Evolutionary conservation across 768 basidiomycete species (phyloP), one percentile per base, ranked within the genome.

Genomic region (Agaricus subrufescens): DNA sequence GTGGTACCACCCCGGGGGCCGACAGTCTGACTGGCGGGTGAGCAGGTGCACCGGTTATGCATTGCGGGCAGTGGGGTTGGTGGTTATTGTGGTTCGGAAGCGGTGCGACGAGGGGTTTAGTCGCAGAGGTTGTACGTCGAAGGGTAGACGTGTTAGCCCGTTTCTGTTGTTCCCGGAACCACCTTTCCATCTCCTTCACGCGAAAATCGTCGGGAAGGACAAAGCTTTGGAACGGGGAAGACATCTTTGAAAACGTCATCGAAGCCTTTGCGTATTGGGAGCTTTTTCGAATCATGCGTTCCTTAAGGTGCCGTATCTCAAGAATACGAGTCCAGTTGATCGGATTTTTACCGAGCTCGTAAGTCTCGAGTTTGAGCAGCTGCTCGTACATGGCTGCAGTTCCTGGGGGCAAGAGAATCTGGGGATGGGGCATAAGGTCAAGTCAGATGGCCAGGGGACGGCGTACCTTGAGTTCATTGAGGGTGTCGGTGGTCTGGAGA

Each of bases 221-320:
- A 39, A 87, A 70, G 10, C 85, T 85, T 59, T 84, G 82, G 68
- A 88, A 89, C 31, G 79, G 73, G 19, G 71, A 69, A 51, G 73
- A 61, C 53, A 74, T 68, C 43, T 68, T 74, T 27, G 72, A 66
- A 30, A 74, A 65, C 11, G 78, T 70, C 53, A 62, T 46, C 1
- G 64, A 56, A 1, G 68, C 68, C 59, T 78, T 82, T 45, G 81
- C 79, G 44, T 89, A 71, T 54, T 84, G 81, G 60, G 83, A 82
- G 65, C 86, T 89, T 64, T 89, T 90, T 67, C 87, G 84, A 59
- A 89, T 83, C 87, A 89, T 88, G 57, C 88, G 80, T 66, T 90
- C 87, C 72, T 90, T 90, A 63, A 90, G 75, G 60, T 83, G 87
- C 12, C 87, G 86, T 47, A 90, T 86, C 66, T 88, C 79, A 59